Percentiles rank a stretch among this genome's conserved stretches.
Evolutionary conservation across 2,329 filamentous ascomycete species (phyloP).

Genomic region (Didymella keratinophila): DNA sequence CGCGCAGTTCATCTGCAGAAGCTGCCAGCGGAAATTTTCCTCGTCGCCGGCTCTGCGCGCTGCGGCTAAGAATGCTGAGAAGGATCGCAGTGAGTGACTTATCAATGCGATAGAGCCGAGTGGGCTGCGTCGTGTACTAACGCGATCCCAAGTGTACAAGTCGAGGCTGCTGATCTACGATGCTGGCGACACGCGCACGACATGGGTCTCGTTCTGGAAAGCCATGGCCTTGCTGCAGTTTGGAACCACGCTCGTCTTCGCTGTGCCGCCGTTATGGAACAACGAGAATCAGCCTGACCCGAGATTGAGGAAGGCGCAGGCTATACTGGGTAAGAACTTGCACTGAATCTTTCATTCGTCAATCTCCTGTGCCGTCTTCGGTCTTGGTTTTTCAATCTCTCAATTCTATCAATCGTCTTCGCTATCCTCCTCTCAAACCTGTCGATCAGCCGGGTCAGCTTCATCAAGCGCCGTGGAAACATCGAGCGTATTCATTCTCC

Average conservation of each 20-base stretch:
- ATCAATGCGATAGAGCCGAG: no score
- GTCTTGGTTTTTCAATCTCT: not conserved
- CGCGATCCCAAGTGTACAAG: constrained; percentile 29
- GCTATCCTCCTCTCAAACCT: not conserved
- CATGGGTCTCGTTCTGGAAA: constrained; percentile 50
- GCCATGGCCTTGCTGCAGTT: constrained; percentile 47
- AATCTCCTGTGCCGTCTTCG: not conserved
- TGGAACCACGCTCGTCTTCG: constrained; percentile 40
- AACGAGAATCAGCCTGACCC: constrained; percentile 47
- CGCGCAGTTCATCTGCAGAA: constrained; percentile 35
- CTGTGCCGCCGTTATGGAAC: constrained; percentile 44
- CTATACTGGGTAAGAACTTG: constrained; percentile 38
- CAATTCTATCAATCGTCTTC: not conserved
- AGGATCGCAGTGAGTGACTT: constrained; percentile 33
- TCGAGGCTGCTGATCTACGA: constrained; percentile 47
- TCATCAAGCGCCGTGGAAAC: not conserved
- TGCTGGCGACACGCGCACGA: constrained; percentile 47
- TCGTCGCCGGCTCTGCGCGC: constrained; percentile 35
- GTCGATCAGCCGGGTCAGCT: not conserved
- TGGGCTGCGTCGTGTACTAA: not conserved
- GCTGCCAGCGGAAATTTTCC: constrained; percentile 44
- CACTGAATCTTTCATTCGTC: not conserved
- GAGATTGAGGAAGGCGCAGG: constrained; percentile 37
- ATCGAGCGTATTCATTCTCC: not conserved
- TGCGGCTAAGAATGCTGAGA: constrained; percentile 30